These are phyloP conservation scores for Gaillardinia entomophila DNA, from an alignment of 805 yeast genomes.

Conservation along the genomic window DNA sequence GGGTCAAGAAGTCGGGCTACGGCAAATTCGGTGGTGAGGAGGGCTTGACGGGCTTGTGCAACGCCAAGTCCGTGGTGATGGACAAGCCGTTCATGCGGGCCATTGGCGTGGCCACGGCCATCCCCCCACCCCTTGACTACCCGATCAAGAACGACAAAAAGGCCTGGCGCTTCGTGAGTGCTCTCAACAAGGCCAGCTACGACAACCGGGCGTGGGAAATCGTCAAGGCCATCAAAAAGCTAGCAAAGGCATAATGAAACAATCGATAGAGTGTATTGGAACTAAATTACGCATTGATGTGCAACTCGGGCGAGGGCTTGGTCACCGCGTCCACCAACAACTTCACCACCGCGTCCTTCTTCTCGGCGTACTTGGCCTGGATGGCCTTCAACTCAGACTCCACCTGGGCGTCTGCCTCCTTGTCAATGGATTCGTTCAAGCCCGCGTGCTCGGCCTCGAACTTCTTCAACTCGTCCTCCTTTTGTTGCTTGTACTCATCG, in stretches of 20 bases:
- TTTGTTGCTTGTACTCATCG: conserved; percentile 74
- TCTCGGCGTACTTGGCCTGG: conserved; percentile 54
- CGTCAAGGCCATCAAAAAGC: conserved; percentile 30
- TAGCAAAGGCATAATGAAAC: conserved; percentile 21
- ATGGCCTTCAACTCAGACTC: conserved; percentile 66
- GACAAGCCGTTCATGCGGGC: conserved; percentile 65
- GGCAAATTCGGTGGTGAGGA: conserved; percentile 98
- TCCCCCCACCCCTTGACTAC: conserved; percentile 87
- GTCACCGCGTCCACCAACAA: conserved; percentile 75
- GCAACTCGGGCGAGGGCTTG: conserved; percentile 76
- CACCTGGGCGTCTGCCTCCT: conserved; percentile 72
- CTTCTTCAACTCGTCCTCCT: conserved; percentile 74
- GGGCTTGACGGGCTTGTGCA: conserved; percentile 86
- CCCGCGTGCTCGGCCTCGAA: conserved; percentile 72
- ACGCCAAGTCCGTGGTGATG: conserved; percentile 80
- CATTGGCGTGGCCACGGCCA: conserved; percentile 60
- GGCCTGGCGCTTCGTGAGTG: conserved; percentile 86
- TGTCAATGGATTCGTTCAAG: conserved; percentile 68
- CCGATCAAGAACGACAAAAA: conserved; percentile 76
- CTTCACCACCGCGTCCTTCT: conserved; percentile 64
- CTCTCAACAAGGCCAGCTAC: conserved; percentile 81
- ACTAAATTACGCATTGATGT: conserved; percentile 53
- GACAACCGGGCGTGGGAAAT: conserved; percentile 68
- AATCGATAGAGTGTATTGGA: conserved; percentile 3
- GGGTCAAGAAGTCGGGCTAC: conserved; percentile 86